Evolutionary conservation across 2,329 filamentous ascomycete species (phyloP), one percentile per base, ranked within the genome.

Genomic region (Venturia asperata): DNA sequence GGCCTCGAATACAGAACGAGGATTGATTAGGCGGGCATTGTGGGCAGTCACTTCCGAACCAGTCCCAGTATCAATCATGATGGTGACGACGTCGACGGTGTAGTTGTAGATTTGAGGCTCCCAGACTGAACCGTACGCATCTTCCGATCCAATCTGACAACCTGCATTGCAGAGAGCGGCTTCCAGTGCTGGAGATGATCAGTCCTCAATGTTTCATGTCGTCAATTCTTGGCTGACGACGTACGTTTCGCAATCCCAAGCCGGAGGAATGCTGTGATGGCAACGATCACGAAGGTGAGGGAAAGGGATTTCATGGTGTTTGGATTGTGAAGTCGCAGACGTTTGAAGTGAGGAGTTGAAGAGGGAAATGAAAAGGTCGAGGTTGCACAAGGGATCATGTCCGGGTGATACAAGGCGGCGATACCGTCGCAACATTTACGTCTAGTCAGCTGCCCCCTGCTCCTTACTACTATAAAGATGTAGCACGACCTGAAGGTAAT

Each of bases 61-160:
- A 5, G 49, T 34, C 3, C 24, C 24, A 34, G 24, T 30, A 55
- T 55, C 49, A 10, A 55, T 30, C 49, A 55, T 34, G 27, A 55
- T 17, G 24, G 49, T 55, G 49, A 55, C 10, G 49, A 55, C 15
- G 15, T 30, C 11, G 27, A 55, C 49, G 24, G 49, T 55, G 27
- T 55, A 55, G 49, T 55, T 55, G 49, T 55, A 55, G 24, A 55
- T 11, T 34, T 55, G 49, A 55, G 49, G 49, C 49, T 55, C 49
- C 49, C 49, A 55, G 49, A 55, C 49, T 17, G 49, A 55, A 34
- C 49, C 49, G n/a, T 55, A 55, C 24, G 24, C 49, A 55, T 55
- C 49, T 17, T 55, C 24, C 24, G 49, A 55, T 9, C 49, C 49
- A 19, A 55, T 55, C 24, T 55, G 49, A 34, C 49, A 55, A 6